Evolutionary conservation across 2,329 filamentous ascomycete genomes (phyloP).

Genomic region (Alternaria triticimaculans): DNA sequence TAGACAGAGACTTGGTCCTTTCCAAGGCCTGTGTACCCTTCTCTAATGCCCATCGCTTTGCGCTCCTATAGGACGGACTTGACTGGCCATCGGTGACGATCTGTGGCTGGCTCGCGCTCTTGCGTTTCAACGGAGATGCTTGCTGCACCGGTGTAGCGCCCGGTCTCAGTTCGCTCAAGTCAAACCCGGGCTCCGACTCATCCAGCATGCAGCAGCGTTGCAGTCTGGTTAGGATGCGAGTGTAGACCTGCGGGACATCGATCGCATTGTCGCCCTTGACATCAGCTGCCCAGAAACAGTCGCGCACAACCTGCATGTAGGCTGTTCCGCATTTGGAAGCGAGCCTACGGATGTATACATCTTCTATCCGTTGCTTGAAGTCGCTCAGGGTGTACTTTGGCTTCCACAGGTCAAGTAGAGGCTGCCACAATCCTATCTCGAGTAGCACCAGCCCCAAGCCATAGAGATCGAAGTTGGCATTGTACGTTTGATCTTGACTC

Average conservation of each 20-base stretch:
- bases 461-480: slow-evolving; percentile 68
- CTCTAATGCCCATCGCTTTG: slow-evolving; percentile 46
- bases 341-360: slow-evolving; percentile 68
- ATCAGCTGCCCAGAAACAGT: slow-evolving; percentile 75
- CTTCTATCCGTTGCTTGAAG: slow-evolving; percentile 69
- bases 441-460: slow-evolving; percentile 75
- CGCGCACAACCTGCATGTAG: slow-evolving; percentile 76
- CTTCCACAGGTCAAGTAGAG: slow-evolving; percentile 65
- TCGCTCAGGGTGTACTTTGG: slow-evolving; percentile 65
- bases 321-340: slow-evolving; percentile 73
- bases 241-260: slow-evolving; percentile 43
- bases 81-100: slow-evolving; percentile 31
- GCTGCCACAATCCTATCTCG: slow-evolving; percentile 78
- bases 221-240: slow-evolving; percentile 55
- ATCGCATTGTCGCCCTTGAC: slow-evolving; percentile 40
- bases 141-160: slow-evolving; percentile 28
- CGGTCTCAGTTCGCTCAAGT: slow-evolving; percentile 35
- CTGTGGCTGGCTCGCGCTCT: slow-evolving; percentile 36
- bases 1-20: slow-evolving; percentile 42
- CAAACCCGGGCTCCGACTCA: slow-evolving; percentile 43
- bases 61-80: slow-evolving; percentile 44
- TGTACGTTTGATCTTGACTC: slow-evolving; percentile 33
- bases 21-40: slow-evolving; percentile 46
- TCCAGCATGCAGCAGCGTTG: slow-evolving; percentile 50
- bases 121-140: slow-evolving; percentile 41